phyloP scores from a whole-genome alignment of 2,329 filamentous ascomycete genomes.

The Calonectria pseudoturangicola region DNA sequence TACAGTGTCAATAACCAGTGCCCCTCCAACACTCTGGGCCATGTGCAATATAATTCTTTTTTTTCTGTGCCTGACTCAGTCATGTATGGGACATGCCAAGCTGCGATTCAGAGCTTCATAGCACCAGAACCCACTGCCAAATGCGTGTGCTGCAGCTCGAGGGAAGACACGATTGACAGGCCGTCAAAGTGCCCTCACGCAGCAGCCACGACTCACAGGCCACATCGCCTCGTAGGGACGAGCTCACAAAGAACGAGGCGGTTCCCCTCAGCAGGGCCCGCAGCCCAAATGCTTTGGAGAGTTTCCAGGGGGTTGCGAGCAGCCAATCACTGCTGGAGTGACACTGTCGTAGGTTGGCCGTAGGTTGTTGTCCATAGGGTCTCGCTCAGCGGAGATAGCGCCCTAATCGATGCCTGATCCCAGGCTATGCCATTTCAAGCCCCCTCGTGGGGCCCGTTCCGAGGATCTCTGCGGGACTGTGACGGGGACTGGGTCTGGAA shows the following conservation, averaged over 20 bases:
- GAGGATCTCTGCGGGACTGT: conserved; percentile 30
- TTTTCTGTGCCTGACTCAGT: conserved; percentile 5
- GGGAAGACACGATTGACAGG: conserved; percentile 2
- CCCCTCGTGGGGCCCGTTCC: conserved; percentile 25
- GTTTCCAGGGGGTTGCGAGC: conserved; percentile 10
- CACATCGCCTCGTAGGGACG: conserved; percentile 25
- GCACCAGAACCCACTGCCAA: background rate
- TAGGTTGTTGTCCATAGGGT: conserved; percentile 25
- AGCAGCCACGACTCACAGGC: conserved; percentile 25
- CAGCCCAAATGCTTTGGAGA: conserved; percentile 21
- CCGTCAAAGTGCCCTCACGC: conserved; percentile 3
- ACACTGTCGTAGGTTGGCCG: conserved; percentile 7
- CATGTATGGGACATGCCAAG: background rate
- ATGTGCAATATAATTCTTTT: background rate
- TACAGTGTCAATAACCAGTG: conserved; percentile 27
- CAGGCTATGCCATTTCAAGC: conserved; percentile 39
- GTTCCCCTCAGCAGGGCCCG: conserved; percentile 15
- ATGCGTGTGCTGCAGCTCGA: conserved; percentile 11
- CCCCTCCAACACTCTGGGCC: background rate
- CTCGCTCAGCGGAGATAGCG: conserved; percentile 25
- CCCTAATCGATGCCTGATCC: conserved; percentile 45
- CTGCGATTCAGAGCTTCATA: background rate
- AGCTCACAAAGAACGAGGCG: background rate
- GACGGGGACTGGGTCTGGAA: conserved; percentile 24
- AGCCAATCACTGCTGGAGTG: conserved; percentile 41